Conservation (phyloP, 306 rosid species). For the Pyrus betulifolia region DNA sequence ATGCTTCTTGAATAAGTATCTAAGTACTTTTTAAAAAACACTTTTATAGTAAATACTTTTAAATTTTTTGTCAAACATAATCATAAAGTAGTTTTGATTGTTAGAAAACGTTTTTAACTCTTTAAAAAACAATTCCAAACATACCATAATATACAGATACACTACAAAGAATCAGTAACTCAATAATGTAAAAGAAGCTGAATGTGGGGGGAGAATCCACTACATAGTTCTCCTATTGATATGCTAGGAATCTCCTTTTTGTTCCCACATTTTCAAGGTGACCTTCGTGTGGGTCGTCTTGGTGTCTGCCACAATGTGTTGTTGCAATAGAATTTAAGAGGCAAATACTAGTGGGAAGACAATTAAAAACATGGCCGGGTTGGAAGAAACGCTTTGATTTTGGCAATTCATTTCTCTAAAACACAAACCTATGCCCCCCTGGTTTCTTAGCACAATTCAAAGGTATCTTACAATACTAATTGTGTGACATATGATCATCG, state of each 20-base stretch:
- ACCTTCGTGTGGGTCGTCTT: constrained; percentile 13
- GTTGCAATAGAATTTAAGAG: constrained; percentile 30
- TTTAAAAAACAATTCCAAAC: not conserved
- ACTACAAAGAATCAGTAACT: not conserved
- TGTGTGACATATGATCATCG: not conserved
- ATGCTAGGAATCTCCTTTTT: constrained; percentile 22
- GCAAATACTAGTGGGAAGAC: constrained; percentile 51
- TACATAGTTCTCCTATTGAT: constrained; percentile 20
- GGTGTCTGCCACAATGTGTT: constrained; percentile 54
- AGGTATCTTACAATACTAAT: not conserved
- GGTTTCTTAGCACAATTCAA: not conserved
- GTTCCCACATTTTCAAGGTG: constrained; percentile 21
- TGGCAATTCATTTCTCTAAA: not conserved
- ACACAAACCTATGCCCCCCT: not conserved
- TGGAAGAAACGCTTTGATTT: constrained; percentile 23
- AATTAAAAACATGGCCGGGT: constrained; percentile 21
- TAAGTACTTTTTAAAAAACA: too few species aligned
- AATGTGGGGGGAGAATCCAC: constrained; percentile 1
- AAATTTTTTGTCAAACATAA: too few species aligned
- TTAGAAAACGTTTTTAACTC: too few species aligned
- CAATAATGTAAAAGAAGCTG: not conserved
- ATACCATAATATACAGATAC: not conserved
- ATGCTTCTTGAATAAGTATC: not conserved
- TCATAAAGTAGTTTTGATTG: too few species aligned
- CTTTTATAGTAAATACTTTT: not conserved